Conservation (phyloP, 2,329 filamentous ascomycete genomes). For the Myriosclerotinia duriaeana region DNA sequence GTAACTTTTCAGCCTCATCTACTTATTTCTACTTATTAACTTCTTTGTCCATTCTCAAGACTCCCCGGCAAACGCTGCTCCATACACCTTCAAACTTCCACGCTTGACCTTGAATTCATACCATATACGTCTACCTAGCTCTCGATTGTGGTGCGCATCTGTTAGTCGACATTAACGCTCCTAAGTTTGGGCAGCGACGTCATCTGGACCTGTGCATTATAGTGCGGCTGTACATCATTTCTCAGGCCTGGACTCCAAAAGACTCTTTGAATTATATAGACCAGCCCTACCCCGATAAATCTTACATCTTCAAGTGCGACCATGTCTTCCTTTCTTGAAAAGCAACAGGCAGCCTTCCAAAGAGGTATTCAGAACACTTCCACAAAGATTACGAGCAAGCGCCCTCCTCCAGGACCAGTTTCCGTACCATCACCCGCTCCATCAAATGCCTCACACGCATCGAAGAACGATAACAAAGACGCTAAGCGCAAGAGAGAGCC, state of each 20-base stretch:
- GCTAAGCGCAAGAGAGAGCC: constrained; percentile 57
- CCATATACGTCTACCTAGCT: neutral
- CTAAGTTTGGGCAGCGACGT: neutral
- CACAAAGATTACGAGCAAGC: constrained; percentile 57
- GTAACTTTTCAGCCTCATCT: constrained; percentile 18
- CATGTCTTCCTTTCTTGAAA: constrained; percentile 64
- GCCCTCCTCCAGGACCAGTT: constrained; percentile 49
- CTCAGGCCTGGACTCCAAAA: neutral
- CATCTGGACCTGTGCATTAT: neutral
- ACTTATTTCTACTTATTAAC: neutral
- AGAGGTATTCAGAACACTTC: constrained; percentile 63
- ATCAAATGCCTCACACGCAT: constrained; percentile 54
- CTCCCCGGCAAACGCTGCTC: neutral
- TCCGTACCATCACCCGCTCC: constrained; percentile 63
- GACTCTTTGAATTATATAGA: neutral
- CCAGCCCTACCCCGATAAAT: neutral
- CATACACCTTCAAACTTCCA: neutral
- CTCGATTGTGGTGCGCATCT: neutral
- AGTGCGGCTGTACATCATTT: neutral
- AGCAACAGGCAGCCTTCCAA: constrained; percentile 62
- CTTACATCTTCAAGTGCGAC: constrained; percentile 31
- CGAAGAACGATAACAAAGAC: constrained; percentile 58
- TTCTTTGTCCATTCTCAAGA: constrained; percentile 8
- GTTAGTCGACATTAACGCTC: neutral
- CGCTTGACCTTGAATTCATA: neutral